A percentile compares a stretch with the other conserved stretches of the same genome.
phyloP scores from a whole-genome alignment of 129 eudicot genomes.

The Escallonia herrerae region DNA sequence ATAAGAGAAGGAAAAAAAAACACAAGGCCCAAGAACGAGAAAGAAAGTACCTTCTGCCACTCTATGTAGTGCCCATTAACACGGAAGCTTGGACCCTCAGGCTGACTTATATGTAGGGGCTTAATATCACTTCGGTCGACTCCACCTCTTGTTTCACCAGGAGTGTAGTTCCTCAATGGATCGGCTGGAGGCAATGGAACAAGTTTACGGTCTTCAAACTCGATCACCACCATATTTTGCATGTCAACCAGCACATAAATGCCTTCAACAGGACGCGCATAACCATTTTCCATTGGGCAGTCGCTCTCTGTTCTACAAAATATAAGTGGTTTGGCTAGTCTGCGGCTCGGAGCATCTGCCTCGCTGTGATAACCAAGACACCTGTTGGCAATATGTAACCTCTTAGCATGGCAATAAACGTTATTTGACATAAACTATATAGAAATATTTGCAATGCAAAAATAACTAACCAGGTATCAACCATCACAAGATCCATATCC shows the following conservation, averaged over 20 bases:
- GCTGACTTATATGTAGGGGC: slow-evolving; percentile 71
- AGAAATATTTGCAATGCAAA: slow-evolving; percentile 1
- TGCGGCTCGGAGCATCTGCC: slow-evolving; percentile 83
- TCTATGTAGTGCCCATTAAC: slow-evolving; percentile 71
- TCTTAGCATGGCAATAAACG: slow-evolving; percentile 1
- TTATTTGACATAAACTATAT: not conserved
- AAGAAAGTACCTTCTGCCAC: slow-evolving; percentile 77
- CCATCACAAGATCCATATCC: slow-evolving; percentile 95
- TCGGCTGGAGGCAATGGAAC: slow-evolving; percentile 93
- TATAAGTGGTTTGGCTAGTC: slow-evolving; percentile 89
- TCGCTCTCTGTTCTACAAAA: slow-evolving; percentile 95
- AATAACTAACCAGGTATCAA: slow-evolving; percentile 81
- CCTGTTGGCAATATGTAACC: slow-evolving; percentile 33
- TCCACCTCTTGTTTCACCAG: slow-evolving; percentile 90
- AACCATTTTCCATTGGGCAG: slow-evolving; percentile 93
- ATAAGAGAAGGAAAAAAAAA: not conserved
- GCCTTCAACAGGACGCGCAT: slow-evolving; percentile 97
- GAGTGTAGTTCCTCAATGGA: slow-evolving; percentile 88
- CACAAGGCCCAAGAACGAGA: not conserved
- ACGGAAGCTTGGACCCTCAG: slow-evolving; percentile 93
- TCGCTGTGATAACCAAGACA: slow-evolving; percentile 87
- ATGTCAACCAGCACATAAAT: slow-evolving; percentile 84
- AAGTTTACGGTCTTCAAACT: slow-evolving; percentile 92
- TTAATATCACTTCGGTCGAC: slow-evolving; percentile 94
- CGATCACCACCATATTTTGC: slow-evolving; percentile 86